These are phyloP conservation scores for Solanum tacnaense DNA, from an alignment of 257 asterid genomes.

Conservation along the genomic window DNA sequence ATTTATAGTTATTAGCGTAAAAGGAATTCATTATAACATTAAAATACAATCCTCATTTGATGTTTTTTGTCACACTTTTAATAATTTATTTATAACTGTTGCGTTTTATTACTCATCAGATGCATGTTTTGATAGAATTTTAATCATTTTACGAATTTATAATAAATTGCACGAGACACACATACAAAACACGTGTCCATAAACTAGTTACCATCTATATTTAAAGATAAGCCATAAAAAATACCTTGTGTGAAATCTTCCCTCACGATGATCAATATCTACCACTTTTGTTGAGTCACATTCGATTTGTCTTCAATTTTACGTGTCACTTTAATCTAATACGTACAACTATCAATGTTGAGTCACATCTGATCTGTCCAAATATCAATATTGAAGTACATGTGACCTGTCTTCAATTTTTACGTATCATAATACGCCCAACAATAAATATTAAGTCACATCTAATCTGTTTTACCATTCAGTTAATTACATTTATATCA, in stretches of 20 bases:
- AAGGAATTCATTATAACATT: too few relatives aligned
- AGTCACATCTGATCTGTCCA: neutral
- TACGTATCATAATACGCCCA: neutral
- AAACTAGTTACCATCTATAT: neutral
- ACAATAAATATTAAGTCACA: neutral
- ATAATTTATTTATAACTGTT: too few relatives aligned
- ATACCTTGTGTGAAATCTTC: neutral
- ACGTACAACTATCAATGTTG: neutral
- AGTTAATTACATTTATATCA: neutral
- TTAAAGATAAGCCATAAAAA: too few relatives aligned
- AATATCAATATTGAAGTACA: neutral
- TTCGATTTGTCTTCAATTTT: neutral
- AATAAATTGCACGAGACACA: too few relatives aligned
- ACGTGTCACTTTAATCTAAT: too few relatives aligned
- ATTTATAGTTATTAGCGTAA: too few relatives aligned
- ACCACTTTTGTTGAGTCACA: neutral
- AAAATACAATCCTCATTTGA: too few relatives aligned
- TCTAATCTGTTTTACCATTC: neutral
- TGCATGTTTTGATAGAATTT: too few relatives aligned
- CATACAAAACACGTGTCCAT: neutral
- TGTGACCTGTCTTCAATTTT: neutral
- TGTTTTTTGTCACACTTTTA: too few relatives aligned
- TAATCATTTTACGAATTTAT: too few relatives aligned
- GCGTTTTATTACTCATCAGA: too few relatives aligned
- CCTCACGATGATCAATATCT: neutral